phyloP scores from a whole-genome alignment of 2,329 filamentous ascomycete species.

The Parastagonospora avenae region DNA sequence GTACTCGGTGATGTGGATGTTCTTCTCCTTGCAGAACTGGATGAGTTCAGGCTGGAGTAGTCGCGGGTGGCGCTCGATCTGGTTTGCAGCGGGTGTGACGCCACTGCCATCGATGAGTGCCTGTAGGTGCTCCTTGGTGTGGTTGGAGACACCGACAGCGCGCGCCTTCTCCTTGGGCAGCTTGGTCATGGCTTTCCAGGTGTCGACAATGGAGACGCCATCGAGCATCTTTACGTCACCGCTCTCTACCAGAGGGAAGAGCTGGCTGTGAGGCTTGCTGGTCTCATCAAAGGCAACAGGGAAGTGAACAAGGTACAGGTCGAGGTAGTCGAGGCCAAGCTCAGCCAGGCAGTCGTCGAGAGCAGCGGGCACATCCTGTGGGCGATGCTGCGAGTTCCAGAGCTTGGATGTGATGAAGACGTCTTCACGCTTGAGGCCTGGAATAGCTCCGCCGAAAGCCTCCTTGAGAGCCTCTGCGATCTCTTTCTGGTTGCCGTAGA shows the following conservation, averaged over 20 bases:
- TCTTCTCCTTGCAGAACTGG: constrained; percentile 36
- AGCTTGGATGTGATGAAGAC: constrained; percentile 71
- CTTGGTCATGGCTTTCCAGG: constrained; percentile 48
- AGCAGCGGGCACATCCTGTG: constrained; percentile 66
- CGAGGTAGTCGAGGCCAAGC: constrained; percentile 87
- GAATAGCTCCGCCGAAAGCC: constrained; percentile 52
- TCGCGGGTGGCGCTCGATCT: constrained; percentile 39
- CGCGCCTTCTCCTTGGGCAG: constrained; percentile 42
- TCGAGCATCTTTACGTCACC: constrained; percentile 31
- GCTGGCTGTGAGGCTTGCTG: constrained; percentile 40
- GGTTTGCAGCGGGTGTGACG: constrained; percentile 34
- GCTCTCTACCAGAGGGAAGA: constrained; percentile 28
- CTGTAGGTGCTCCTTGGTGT: constrained; percentile 52
- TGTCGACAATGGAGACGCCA: constrained; percentile 63
- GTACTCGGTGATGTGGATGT: constrained; percentile 40
- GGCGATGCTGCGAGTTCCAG: constrained; percentile 86
- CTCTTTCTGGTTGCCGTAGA: constrained; percentile 41
- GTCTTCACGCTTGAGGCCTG: constrained; percentile 50
- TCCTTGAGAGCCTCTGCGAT: constrained; percentile 34
- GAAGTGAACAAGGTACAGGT: constrained; percentile 81
- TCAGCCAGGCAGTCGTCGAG: constrained; percentile 75
- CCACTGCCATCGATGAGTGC: constrained; percentile 56
- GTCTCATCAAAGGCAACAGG: constrained; percentile 60
- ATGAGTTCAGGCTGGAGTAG: constrained; percentile 36
- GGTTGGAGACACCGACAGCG: constrained; percentile 37